These are phyloP conservation scores for Penicillium desertorum DNA, from an alignment of 495 filamentous ascomycete species.

Conservation along the genomic window DNA sequence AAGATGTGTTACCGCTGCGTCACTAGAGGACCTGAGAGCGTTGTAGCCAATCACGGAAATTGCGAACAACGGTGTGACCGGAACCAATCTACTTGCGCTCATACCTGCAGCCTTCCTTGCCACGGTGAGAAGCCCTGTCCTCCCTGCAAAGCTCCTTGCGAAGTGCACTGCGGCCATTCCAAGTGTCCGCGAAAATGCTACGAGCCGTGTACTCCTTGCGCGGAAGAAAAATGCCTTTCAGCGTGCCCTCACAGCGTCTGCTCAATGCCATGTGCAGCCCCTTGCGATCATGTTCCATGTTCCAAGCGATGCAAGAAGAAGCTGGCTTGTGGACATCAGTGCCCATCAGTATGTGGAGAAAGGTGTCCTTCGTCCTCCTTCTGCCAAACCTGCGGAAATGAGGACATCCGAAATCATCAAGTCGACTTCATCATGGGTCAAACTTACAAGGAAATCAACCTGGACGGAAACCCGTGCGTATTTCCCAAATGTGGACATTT, in stretches of 20 bases:
- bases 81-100: slow-evolving; percentile 55
- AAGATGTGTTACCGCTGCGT: slow-evolving; percentile 52
- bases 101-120: slow-evolving; percentile 54
- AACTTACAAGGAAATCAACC: slow-evolving; percentile 55
- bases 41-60: slow-evolving; percentile 43
- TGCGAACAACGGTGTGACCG: slow-evolving; percentile 57
- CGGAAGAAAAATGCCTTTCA: slow-evolving; percentile 54
- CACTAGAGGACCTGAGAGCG: slow-evolving; percentile 21
- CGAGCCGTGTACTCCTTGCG: slow-evolving; percentile 67
- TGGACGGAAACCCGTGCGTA: slow-evolving; percentile 60
- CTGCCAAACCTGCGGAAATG: slow-evolving; percentile 56
- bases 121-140: slow-evolving; percentile 54
- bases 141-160: slow-evolving; percentile 56
- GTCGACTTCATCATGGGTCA: slow-evolving; percentile 56
- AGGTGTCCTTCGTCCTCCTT: slow-evolving; percentile 53
- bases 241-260: slow-evolving; percentile 58
- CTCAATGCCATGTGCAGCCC: slow-evolving; percentile 63
- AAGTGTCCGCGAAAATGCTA: slow-evolving; percentile 56
- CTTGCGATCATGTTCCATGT: slow-evolving; percentile 65
- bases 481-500: slow-evolving; percentile 68
- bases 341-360: slow-evolving; percentile 69
- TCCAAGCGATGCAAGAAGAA: slow-evolving; percentile 56
- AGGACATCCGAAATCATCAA: slow-evolving; percentile 40
- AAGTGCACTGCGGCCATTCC: slow-evolving; percentile 63
- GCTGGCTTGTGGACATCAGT: slow-evolving; percentile 66